Evolutionary conservation across 2,329 filamentous ascomycete species (phyloP).

Genomic region (Chaetomium strumarium): DNA sequence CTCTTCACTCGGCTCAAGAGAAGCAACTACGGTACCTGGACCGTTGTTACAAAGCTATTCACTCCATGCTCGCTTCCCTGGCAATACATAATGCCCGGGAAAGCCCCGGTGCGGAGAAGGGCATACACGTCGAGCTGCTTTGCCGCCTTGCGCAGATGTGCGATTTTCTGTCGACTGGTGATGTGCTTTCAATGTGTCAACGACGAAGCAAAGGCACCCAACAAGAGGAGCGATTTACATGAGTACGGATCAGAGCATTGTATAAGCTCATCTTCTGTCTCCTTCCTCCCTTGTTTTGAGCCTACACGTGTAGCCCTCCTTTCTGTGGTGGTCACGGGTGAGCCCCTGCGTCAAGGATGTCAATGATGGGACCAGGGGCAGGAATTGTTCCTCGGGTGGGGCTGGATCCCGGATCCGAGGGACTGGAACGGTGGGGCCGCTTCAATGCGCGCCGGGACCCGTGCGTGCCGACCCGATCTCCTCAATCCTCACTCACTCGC

Average conservation of each 20-base stretch:
- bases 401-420: too few species aligned
- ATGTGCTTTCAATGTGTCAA: constrained; percentile 46
- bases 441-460: too few species aligned
- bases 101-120: constrained; percentile 60
- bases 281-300: not conserved
- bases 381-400: too few species aligned
- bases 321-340: too few species aligned
- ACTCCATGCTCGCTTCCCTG: constrained; percentile 55
- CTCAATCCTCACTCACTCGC: too few species aligned
- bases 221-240: constrained; percentile 30
- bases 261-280: not conserved
- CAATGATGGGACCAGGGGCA: too few species aligned
- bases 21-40: constrained; percentile 31
- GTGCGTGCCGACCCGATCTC: too few species aligned
- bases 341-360: too few species aligned
- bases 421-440: too few species aligned
- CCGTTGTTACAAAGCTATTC: constrained; percentile 56
- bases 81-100: constrained; percentile 74
- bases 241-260: constrained; percentile 63
- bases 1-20: not conserved
- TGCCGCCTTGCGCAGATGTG: constrained; percentile 57
- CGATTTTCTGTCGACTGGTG: constrained; percentile 68
- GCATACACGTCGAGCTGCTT: constrained; percentile 55
- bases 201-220: too few species aligned
- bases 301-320: too few species aligned